These are phyloP conservation scores for Oenanthe javanica DNA, from an alignment of 140 eudicot species.

Conservation along the genomic window DNA sequence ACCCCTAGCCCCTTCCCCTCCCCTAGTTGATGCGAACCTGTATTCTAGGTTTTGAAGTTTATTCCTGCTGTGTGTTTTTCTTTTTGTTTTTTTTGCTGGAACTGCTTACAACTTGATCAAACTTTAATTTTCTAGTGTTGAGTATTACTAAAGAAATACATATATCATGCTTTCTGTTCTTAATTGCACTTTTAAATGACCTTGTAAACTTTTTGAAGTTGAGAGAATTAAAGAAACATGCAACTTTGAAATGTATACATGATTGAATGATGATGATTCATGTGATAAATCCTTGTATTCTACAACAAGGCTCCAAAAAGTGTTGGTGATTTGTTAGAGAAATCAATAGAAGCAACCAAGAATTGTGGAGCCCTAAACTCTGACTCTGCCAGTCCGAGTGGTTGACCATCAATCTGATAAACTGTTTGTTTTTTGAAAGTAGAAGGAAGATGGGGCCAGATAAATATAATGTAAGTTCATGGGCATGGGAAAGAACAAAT, in stretches of 20 bases:
- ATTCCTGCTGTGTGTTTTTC: neutral
- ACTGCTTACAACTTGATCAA: neutral
- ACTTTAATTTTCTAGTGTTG: neutral
- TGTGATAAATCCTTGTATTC: constrained; percentile 6
- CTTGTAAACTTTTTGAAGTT: neutral
- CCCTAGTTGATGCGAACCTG: neutral
- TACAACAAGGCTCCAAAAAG: neutral
- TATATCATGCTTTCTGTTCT: neutral
- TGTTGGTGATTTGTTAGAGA: neutral
- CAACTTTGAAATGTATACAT: neutral
- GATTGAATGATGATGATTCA: constrained; percentile 8
- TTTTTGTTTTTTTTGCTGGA: neutral
- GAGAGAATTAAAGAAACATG: neutral
- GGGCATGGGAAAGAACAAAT: constrained; percentile 10
- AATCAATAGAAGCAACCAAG: neutral
- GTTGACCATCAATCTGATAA: constrained; percentile 1
- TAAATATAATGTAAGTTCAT: neutral
- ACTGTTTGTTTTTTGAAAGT: neutral
- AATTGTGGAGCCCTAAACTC: neutral
- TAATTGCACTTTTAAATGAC: neutral
- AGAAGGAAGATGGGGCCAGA: neutral
- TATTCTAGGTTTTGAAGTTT: neutral
- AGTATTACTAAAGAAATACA: neutral
- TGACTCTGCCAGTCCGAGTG: neutral
- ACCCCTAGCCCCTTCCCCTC: neutral